Percentiles rank a stretch among this genome's conserved stretches.
Evolutionary conservation across 768 basidiomycete species (phyloP).

Genomic region (Lactifluus pinguis): DNA sequence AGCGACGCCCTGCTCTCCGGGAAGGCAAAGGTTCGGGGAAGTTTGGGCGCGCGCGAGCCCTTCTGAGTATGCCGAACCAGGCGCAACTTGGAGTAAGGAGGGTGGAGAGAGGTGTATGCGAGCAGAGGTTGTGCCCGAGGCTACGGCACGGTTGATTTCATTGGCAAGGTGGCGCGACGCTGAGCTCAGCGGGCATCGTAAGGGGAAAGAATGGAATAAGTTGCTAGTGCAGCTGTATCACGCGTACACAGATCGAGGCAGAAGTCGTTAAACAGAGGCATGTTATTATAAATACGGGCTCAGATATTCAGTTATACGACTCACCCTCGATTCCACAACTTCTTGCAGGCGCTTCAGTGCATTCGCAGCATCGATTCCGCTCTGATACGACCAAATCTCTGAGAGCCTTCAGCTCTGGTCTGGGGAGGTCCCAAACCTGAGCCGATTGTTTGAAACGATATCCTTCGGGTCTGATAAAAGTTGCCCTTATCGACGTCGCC

Average conservation of each 20-base stretch:
- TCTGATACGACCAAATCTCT: no score
- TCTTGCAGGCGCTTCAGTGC: not conserved
- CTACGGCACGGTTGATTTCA: constrained; percentile 47
- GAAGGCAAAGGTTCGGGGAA: no score
- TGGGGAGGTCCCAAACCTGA: not conserved
- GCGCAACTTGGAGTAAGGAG: no score
- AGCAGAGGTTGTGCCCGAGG: not conserved
- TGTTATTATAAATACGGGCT: not conserved
- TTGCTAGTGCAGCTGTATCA: constrained; percentile 50
- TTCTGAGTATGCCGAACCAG: no score
- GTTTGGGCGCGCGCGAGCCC: constrained; percentile 30
- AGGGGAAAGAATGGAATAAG: constrained; percentile 48
- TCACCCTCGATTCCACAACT: not conserved
- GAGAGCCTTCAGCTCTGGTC: no score
- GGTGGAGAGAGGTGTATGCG: no score
- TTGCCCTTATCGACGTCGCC: not conserved
- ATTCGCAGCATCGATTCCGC: not conserved
- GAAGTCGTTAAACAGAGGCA: not conserved
- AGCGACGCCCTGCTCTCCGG: no score
- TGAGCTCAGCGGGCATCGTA: constrained; percentile 37
- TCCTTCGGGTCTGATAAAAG: not conserved
- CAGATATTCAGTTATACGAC: no score
- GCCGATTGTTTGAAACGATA: not conserved
- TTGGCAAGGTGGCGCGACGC: constrained; percentile 36
- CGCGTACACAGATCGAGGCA: constrained; percentile 29